Evolutionary conservation across 2,329 filamentous ascomycete genomes (phyloP), one percentile per base, ranked within the genome.

Genomic region (Colletotrichum spinosum): DNA sequence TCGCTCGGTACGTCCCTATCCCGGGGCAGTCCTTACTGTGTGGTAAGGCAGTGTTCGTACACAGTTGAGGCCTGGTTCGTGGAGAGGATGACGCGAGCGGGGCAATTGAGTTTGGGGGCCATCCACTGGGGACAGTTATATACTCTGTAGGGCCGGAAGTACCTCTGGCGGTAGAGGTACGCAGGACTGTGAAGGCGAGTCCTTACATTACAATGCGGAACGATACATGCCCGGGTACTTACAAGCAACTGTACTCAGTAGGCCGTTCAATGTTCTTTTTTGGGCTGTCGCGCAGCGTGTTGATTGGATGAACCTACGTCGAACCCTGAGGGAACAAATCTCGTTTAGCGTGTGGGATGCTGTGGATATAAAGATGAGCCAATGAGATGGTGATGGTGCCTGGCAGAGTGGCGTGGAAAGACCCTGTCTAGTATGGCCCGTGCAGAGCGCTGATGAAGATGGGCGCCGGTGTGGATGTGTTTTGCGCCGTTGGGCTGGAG

Each of bases 391-490:
- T 12, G 17, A 37, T 37, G 44, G 64, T 64, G 58, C 64, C 64
- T 67, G 64, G 60, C 53, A 60, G 49, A 8, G 9, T 59, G 54
- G 42, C 37, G 34, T 41, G 38, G 60, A 35, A 50, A 39, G 35
- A 25, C 52, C 58, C 62, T 54, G 50, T 58, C 58, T 66, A 65
- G 50, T 49, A 49, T n/a, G 3, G 49, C 10, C 49, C 50, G 60
- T 55, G 60, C 60, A 51, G 17, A 49, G 54, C 54, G 50, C 54
- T 67, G 60, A 65, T 60, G 64, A 63, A 55, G 64, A 64, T 67
- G 64, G 54, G 54, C 60, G 64, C 64, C 60, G 49, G 59, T 65
- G 60, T 67, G 64, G 64, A 66, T 63, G 58, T 17, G 7, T 50
- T 57, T 51, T 50, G 37, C 52, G 38, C 52, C 53, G 39, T 39